Conservation (phyloP, 306 rosid genomes). For the Dryas drummondii region DNA sequence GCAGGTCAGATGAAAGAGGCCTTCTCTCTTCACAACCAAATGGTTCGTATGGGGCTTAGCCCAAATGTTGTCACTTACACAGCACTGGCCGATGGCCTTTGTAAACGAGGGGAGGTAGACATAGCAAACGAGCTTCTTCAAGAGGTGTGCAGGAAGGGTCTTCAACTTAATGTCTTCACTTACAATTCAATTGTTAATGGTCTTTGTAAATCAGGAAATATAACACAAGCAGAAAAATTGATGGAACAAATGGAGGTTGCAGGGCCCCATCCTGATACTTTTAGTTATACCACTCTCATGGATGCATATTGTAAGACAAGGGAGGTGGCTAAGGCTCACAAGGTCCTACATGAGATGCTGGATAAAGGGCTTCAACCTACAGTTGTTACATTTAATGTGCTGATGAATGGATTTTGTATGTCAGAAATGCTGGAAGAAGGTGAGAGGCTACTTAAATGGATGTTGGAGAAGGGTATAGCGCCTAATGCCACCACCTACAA, state of each 20-base stretch:
- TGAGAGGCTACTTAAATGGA: conserved; percentile 73
- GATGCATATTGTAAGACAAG: conserved; percentile 79
- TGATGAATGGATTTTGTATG: conserved; percentile 87
- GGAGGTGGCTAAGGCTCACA: conserved; percentile 69
- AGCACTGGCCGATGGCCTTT: conserved; percentile 79
- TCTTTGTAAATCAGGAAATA: conserved; percentile 77
- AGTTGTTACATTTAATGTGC: conserved; percentile 82
- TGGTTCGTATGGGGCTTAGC: conserved; percentile 60
- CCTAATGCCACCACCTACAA: conserved; percentile 78
- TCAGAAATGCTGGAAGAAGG: conserved; percentile 83
- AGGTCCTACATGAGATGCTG: conserved; percentile 62
- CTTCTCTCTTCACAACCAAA: conserved; percentile 74
- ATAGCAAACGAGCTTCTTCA: conserved; percentile 79
- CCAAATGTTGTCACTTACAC: conserved; percentile 83
- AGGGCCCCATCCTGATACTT: conserved; percentile 65
- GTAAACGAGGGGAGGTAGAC: conserved; percentile 77
- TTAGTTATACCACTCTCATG: conserved; percentile 87
- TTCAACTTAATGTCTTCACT: conserved; percentile 71
- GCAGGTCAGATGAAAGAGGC: conserved; percentile 72
- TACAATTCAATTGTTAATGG: conserved; percentile 76
- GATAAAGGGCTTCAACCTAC: conserved; percentile 74
- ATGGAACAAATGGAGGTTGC: conserved; percentile 77
- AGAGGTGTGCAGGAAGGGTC: conserved; percentile 75
- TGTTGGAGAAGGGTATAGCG: conserved; percentile 68
- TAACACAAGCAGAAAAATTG: conserved; percentile 58